Conservation (phyloP, 495 filamentous ascomycete genomes). For the Mycothermus thermophilus region DNA sequence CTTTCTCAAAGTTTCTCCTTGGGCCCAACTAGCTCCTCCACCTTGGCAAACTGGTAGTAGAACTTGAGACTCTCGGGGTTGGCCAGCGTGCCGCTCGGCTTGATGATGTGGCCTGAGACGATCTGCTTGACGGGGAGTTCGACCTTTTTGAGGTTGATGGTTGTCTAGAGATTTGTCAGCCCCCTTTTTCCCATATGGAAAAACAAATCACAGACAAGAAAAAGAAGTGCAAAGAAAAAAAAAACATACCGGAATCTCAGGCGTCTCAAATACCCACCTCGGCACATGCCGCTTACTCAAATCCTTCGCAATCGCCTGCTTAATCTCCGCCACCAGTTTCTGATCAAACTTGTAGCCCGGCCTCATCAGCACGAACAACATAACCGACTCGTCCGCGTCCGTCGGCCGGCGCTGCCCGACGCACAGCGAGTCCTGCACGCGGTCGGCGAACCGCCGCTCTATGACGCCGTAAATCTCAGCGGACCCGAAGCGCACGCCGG, state of each 20-base stretch:
- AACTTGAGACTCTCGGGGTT: constrained; percentile 62
- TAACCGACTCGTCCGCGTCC: constrained; percentile 59
- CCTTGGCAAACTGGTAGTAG: constrained; percentile 69
- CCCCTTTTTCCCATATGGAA: neutral
- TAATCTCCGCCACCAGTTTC: constrained; percentile 46
- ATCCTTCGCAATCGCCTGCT: constrained; percentile 45
- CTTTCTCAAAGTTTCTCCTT: constrained; percentile 18
- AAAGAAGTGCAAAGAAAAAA: neutral
- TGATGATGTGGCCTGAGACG: constrained; percentile 58
- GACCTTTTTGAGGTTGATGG: constrained; percentile 76
- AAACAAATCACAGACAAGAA: neutral
- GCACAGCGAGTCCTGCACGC: constrained; percentile 53
- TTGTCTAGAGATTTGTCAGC: constrained; percentile 38
- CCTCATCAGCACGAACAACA: constrained; percentile 64
- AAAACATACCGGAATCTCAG: constrained; percentile 59
- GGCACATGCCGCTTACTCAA: constrained; percentile 63
- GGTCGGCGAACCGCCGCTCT: constrained; percentile 47
- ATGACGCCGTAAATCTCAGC: constrained; percentile 69
- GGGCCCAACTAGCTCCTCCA: constrained; percentile 45
- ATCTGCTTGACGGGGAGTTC: constrained; percentile 79
- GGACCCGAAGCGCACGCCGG: constrained; percentile 73
- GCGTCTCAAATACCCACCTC: constrained; percentile 63
- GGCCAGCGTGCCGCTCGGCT: constrained; percentile 60
- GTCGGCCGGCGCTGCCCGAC: constrained; percentile 57
- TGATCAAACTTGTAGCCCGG: constrained; percentile 40